Conservation (phyloP, 768 basidiomycete genomes). For the Kwoniella heveanensis region DNA sequence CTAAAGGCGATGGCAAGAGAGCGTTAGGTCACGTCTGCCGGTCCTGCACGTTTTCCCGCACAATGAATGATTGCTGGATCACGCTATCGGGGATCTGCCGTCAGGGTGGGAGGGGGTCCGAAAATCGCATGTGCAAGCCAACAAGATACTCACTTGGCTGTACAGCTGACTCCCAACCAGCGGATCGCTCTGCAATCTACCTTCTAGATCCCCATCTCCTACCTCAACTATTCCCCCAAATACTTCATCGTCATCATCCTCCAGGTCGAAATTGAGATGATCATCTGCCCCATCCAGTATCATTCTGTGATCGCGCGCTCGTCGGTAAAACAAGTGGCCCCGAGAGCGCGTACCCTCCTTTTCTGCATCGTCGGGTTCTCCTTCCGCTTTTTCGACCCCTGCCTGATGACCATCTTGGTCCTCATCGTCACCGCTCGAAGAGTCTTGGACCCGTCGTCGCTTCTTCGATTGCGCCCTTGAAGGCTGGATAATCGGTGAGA, state of each 20-base stretch:
- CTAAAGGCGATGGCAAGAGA: background rate
- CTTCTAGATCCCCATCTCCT: background rate
- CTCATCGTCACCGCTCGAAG: conserved; percentile 7
- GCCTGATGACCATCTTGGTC: background rate
- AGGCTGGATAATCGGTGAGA: conserved; percentile 13
- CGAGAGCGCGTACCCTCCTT: background rate
- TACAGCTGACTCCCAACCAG: background rate
- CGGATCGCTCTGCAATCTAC: background rate
- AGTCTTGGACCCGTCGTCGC: conserved; percentile 23
- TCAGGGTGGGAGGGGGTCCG: too few species aligned
- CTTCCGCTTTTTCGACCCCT: background rate
- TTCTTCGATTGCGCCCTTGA: conserved; percentile 20
- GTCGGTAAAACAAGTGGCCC: background rate
- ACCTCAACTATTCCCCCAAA: too few species aligned
- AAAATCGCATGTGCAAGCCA: too few species aligned
- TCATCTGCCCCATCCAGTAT: background rate
- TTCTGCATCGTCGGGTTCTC: background rate
- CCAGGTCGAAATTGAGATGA: conserved; percentile 5
- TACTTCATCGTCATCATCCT: too few species aligned
- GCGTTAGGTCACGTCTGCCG: too few species aligned
- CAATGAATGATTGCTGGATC: too few species aligned
- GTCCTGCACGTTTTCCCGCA: too few species aligned
- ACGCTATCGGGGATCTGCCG: too few species aligned
- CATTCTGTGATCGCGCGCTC: background rate
- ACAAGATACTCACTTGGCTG: background rate